Evolutionary conservation across 345 rosid species (phyloP).

Genomic region (Syzygium aromaticum): DNA sequence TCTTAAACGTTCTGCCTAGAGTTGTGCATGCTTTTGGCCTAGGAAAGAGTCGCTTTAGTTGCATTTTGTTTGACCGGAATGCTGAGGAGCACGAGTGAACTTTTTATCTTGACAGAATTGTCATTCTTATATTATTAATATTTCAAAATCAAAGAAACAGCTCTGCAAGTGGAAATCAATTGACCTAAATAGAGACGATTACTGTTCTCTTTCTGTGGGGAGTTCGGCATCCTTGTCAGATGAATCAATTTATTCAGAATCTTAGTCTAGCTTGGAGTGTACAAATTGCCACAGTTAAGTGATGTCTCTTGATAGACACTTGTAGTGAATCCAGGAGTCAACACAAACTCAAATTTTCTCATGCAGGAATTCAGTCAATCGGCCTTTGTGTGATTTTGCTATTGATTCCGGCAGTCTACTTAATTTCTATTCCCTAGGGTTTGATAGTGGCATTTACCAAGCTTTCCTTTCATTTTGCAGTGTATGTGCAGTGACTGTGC

Average conservation of each 20-base stretch:
- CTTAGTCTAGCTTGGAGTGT: not conserved
- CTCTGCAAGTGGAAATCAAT: not conserved
- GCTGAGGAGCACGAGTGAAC: not conserved
- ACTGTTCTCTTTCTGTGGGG: not conserved
- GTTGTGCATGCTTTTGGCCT: not conserved
- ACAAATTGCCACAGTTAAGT: not conserved
- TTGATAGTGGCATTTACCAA: not conserved
- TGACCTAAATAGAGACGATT: not conserved
- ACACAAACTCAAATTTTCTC: not conserved
- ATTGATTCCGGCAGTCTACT: not conserved
- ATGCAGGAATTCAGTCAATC: not conserved
- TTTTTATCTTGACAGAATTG: not conserved
- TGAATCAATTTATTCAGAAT: not conserved
- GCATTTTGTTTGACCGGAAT: not conserved
- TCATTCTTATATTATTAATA: not conserved
- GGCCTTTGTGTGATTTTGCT: not conserved
- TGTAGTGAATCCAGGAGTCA: not conserved
- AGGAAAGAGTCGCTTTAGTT: not conserved
- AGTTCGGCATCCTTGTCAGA: not conserved
- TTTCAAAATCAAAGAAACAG: not conserved
- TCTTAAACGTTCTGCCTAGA: not conserved
- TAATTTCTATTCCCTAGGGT: not conserved
- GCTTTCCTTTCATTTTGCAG: conserved; percentile 6
- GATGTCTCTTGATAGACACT: not conserved
- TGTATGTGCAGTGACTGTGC: conserved; percentile 31